These are phyloP conservation scores for Beauveria bassiana DNA, from an alignment of 2,329 filamentous ascomycete genomes.

Conservation along the genomic window DNA sequence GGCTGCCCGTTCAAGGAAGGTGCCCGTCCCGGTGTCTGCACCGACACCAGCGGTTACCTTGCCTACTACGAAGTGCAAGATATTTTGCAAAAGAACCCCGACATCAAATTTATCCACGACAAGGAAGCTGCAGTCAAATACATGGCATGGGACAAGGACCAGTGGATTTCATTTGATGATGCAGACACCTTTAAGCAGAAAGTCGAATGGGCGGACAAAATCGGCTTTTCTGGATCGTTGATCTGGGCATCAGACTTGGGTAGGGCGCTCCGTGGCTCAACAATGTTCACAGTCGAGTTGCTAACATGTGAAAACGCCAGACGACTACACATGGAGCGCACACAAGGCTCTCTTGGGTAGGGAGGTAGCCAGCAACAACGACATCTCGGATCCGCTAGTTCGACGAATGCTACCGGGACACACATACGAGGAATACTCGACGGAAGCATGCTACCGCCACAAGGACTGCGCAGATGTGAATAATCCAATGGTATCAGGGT, in stretches of 20 bases:
- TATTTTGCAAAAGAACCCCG: background rate
- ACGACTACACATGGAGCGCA: too few relatives aligned
- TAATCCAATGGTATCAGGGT: too few relatives aligned
- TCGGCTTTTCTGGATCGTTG: background rate
- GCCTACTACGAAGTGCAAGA: background rate
- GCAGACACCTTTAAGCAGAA: slow-evolving; percentile 27
- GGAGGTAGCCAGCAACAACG: too few relatives aligned
- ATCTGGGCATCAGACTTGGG: background rate
- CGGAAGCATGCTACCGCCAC: too few relatives aligned
- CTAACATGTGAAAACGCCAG: too few relatives aligned
- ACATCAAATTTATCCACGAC: background rate
- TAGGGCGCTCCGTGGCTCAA: too few relatives aligned
- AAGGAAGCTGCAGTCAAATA: slow-evolving; percentile 17
- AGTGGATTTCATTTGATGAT: slow-evolving; percentile 35
- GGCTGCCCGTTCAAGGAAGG: slow-evolving; percentile 16
- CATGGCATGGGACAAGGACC: slow-evolving; percentile 14
- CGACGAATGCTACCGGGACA: too few relatives aligned
- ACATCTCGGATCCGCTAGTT: too few relatives aligned
- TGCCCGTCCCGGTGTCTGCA: background rate
- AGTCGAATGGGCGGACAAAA: slow-evolving; percentile 12
- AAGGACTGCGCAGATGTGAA: too few relatives aligned
- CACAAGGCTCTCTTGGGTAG: too few relatives aligned
- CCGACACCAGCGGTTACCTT: background rate
- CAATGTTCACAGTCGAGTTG: too few relatives aligned
- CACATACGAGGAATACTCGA: too few relatives aligned